Evolutionary conservation across 2,329 filamentous ascomycete species (phyloP), one percentile per base, ranked within the genome.

Genomic region (Neurospora sp.): DNA sequence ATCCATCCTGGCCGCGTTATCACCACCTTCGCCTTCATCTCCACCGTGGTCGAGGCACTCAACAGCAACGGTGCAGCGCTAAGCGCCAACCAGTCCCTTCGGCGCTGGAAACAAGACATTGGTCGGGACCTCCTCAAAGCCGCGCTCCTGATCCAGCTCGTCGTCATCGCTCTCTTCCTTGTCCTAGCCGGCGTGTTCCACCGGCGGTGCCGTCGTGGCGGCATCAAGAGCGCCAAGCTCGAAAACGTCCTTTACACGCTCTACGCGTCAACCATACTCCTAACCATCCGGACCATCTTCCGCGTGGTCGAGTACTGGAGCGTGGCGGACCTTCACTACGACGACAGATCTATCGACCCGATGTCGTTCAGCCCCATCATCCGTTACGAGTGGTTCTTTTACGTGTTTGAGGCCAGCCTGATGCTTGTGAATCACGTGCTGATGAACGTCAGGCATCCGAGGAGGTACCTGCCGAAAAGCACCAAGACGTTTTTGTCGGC

Each of bases 371-470:
- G 80, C 11, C 81, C 84, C 0, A 77, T 86, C 28, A 71, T 88
- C n/a, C 81, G 84, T 28, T 85, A 87, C 72, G 86, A 89, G 76
- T 86, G 82, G 82, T 88, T 83, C 77, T 88, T 88, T 72, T 87
- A 85, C 74, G 80, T 88, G 23, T 88, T 88, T 70, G 86, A 89
- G 77, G 83, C 81, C 1, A 72, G 75, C 0, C 75, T 87, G 12
- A 88, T 88, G 86, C 73, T 87, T 0, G 52, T 74, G 65, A 88
- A 88, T 73, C 79, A 80, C 10, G 76, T 80, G 39, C 74, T 88
- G 73, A 80, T 85, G 76, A 88, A 87, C 70, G 46, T 80, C 2
- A 78, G 82, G 4, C 84, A 88, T 72, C 86, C 86, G 28, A 80
- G 85, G 41, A 79, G 79, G 38, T 86, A 80, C 73, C 76, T 88